These are phyloP conservation scores for Leccinum rimulosum DNA, from an alignment of 768 basidiomycete species.

Conservation along the genomic window DNA sequence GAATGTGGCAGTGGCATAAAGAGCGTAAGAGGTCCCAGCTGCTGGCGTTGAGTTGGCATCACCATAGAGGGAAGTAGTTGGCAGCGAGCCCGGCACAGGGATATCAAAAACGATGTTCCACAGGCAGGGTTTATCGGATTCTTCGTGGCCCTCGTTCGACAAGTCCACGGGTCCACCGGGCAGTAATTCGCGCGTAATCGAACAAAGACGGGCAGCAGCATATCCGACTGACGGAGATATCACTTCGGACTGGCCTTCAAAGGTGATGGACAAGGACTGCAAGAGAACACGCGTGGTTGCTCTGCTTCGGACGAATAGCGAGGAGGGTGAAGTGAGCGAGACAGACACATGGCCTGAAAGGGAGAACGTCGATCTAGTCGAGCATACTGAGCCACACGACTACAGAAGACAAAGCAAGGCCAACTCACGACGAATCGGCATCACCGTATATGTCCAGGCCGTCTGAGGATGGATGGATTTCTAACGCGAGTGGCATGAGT, in stretches of 20 bases:
- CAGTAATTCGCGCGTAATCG: constrained; percentile 59
- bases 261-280: constrained; percentile 68
- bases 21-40: constrained; percentile 60
- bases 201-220: constrained; percentile 63
- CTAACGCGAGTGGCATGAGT: constrained; percentile 63
- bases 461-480: constrained; percentile 57
- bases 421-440: constrained; percentile 58
- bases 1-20: constrained; percentile 67
- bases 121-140: constrained; percentile 47
- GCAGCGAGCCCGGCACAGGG: constrained; percentile 89
- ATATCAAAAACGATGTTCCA: constrained; percentile 85
- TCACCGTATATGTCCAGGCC: constrained; percentile 70
- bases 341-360: constrained; percentile 79
- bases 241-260: constrained; percentile 85
- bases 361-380: constrained; percentile 75
- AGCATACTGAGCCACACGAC: constrained; percentile 6
- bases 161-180: constrained; percentile 52
- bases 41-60: constrained; percentile 35
- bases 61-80: constrained; percentile 53
- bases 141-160: constrained; percentile 62
- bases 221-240: constrained; percentile 66
- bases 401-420: constrained; percentile 2
- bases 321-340: constrained; percentile 54
- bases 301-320: constrained; percentile 51
- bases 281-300: constrained; percentile 53